Conservation (phyloP, 2,329 filamentous ascomycete genomes). For the Aspergillus fijiensis region DNA sequence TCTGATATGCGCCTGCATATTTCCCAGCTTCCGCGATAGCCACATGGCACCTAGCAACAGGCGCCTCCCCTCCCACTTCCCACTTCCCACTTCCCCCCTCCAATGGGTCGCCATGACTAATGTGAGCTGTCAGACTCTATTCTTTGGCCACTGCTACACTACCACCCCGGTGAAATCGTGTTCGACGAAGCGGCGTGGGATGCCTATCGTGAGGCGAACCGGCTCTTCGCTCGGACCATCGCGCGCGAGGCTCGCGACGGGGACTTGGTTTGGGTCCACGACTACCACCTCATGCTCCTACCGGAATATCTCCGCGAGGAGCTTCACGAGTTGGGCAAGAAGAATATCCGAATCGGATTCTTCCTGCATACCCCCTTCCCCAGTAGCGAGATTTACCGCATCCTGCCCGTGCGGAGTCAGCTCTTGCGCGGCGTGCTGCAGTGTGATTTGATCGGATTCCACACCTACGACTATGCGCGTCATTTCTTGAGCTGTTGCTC, state of each 20-base stretch:
- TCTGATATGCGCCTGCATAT: constrained; percentile 3
- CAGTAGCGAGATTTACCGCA: constrained; percentile 94
- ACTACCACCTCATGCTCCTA: constrained; percentile 97
- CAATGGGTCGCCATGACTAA: constrained; percentile 13
- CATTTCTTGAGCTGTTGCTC: constrained; percentile 97
- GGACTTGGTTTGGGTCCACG: constrained; percentile 96
- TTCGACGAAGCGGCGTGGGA: constrained; percentile 95
- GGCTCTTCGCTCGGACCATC: constrained; percentile 84
- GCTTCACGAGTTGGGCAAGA: constrained; percentile 68
- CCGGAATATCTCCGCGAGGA: constrained; percentile 93
- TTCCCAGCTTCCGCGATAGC: constrained; percentile 5
- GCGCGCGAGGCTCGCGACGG: constrained; percentile 86
- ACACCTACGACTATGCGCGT: constrained; percentile 96
- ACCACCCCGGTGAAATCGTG: constrained; percentile 96
- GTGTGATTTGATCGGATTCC: constrained; percentile 95
- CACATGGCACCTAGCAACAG: constrained; percentile 3
- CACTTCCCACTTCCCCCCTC: no score
- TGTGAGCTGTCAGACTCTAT: constrained; percentile 69
- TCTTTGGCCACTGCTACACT: constrained; percentile 97
- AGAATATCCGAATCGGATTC: constrained; percentile 97
- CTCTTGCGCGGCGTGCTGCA: constrained; percentile 84
- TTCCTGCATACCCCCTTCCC: constrained; percentile 98
- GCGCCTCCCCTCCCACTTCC: not conserved
- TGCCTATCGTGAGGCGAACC: constrained; percentile 90
- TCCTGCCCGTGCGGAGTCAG: constrained; percentile 86